Evolutionary conservation across 176 grass and related monocot species (phyloP).

Genomic region (Aechmea fasciata): DNA sequence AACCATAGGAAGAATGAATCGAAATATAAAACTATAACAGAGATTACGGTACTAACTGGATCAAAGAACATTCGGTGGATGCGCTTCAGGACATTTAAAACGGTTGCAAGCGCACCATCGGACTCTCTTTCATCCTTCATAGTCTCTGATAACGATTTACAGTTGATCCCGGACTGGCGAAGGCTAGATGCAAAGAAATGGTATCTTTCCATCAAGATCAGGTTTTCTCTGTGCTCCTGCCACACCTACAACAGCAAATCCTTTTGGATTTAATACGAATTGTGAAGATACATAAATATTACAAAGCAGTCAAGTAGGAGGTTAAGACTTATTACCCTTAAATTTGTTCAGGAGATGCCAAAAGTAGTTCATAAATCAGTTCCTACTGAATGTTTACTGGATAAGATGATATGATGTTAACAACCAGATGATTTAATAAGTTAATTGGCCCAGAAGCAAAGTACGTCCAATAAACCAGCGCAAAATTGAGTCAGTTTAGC

Average conservation of each 20-base stretch:
- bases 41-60: constrained; percentile 32
- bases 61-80: constrained; percentile 75
- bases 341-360: too few species aligned
- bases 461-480: too few species aligned
- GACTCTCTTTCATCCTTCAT: constrained; percentile 81
- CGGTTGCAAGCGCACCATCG: constrained; percentile 63
- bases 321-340: too few species aligned
- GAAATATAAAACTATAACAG: background rate
- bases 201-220: constrained; percentile 95
- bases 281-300: constrained; percentile 5
- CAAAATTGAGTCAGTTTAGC: too few species aligned
- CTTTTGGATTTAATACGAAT: constrained; percentile 1
- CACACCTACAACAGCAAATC: constrained; percentile 43
- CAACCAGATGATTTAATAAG: too few species aligned
- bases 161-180: constrained; percentile 41
- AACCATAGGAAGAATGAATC: background rate
- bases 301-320: background rate
- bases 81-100: constrained; percentile 69
- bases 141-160: constrained; percentile 53
- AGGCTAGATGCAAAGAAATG: constrained; percentile 85
- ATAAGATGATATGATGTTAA: too few species aligned
- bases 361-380: too few species aligned
- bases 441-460: too few species aligned
- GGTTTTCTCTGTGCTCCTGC: constrained; percentile 84
- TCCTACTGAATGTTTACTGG: too few species aligned